These are phyloP conservation scores for Pilatotrama ljubarskyi DNA, from an alignment of 768 basidiomycete species.

Conservation along the genomic window DNA sequence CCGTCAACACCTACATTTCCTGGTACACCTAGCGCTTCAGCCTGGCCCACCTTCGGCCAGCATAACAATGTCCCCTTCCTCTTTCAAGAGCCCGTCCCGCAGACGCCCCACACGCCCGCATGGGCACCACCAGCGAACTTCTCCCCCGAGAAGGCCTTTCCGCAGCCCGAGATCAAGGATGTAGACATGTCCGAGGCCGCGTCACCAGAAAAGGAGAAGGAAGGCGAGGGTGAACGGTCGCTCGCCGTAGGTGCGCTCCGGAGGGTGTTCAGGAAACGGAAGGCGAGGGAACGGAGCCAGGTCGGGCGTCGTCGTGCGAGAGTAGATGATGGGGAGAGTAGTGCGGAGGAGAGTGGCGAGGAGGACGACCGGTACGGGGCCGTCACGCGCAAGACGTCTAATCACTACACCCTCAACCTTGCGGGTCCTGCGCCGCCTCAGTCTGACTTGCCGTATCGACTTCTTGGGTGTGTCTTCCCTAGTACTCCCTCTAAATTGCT, in stretches of 20 bases:
- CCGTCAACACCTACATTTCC: slow-evolving; percentile 37
- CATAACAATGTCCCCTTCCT: slow-evolving; percentile 74
- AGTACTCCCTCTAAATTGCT: too few relatives aligned
- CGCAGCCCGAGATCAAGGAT: slow-evolving; percentile 59
- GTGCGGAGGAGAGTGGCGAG: slow-evolving; percentile 44
- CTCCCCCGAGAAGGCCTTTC: slow-evolving; percentile 58
- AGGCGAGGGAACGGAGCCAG: slow-evolving; percentile 37
- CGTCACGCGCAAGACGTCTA: slow-evolving; percentile 58
- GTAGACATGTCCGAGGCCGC: slow-evolving; percentile 68
- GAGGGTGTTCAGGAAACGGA: slow-evolving; percentile 64
- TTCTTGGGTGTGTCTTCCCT: slow-evolving; percentile 64
- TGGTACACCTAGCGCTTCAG: slow-evolving; percentile 33
- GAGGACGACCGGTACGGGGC: slow-evolving; percentile 47
- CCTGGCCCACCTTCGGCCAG: slow-evolving; percentile 56
- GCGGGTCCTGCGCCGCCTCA: slow-evolving; percentile 55
- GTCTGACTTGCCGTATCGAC: slow-evolving; percentile 75
- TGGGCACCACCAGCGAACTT: slow-evolving; percentile 69
- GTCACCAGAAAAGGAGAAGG: slow-evolving; percentile 24
- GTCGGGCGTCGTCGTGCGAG: slow-evolving; percentile 7
- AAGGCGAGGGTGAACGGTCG: slow-evolving; percentile 42
- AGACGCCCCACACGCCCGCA: slow-evolving; percentile 45
- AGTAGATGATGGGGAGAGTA: slow-evolving; percentile 28
- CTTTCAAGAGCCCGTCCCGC: slow-evolving; percentile 56
- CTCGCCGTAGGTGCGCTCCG: slow-evolving; percentile 66
- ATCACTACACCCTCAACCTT: slow-evolving; percentile 85